These are phyloP conservation scores for Aspergillus udagawae DNA, from an alignment of 2,329 filamentous ascomycete genomes.

Conservation along the genomic window DNA sequence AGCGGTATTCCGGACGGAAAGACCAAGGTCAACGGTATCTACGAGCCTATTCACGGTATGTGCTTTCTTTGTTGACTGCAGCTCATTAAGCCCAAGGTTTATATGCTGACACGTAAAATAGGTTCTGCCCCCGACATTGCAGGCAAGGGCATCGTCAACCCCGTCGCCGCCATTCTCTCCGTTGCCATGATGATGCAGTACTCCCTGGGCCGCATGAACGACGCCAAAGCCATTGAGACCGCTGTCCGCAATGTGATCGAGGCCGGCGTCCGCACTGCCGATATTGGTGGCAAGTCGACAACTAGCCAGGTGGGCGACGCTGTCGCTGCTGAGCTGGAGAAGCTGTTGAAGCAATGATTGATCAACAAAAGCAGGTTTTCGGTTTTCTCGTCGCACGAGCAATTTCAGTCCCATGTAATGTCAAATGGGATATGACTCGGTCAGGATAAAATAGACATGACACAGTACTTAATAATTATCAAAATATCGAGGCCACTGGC, in stretches of 20 bases:
- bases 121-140: slow-evolving; percentile 91
- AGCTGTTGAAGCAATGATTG: slow-evolving; percentile 53
- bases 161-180: slow-evolving; percentile 85
- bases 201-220: slow-evolving; percentile 72
- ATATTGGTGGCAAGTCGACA: slow-evolving; percentile 72
- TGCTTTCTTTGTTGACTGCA: not conserved
- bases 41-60: slow-evolving; percentile 93
- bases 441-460: slow-evolving; percentile 6
- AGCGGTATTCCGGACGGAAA: slow-evolving; percentile 82
- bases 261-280: slow-evolving; percentile 70
- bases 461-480: not conserved
- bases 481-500: not conserved
- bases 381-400: not conserved
- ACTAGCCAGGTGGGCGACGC: slow-evolving; percentile 82
- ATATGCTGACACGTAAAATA: slow-evolving; percentile 27
- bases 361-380: not conserved
- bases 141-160: slow-evolving; percentile 87
- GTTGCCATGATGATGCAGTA: slow-evolving; percentile 96
- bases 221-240: slow-evolving; percentile 74
- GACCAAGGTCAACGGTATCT: slow-evolving; percentile 84
- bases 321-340: slow-evolving; percentile 68
- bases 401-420: not conserved
- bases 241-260: slow-evolving; percentile 80
- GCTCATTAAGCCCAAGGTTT: no score
- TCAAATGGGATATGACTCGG: slow-evolving; percentile 23